Evolutionary conservation across 768 basidiomycete genomes (phyloP).

Genomic region (Suillus variegatus): DNA sequence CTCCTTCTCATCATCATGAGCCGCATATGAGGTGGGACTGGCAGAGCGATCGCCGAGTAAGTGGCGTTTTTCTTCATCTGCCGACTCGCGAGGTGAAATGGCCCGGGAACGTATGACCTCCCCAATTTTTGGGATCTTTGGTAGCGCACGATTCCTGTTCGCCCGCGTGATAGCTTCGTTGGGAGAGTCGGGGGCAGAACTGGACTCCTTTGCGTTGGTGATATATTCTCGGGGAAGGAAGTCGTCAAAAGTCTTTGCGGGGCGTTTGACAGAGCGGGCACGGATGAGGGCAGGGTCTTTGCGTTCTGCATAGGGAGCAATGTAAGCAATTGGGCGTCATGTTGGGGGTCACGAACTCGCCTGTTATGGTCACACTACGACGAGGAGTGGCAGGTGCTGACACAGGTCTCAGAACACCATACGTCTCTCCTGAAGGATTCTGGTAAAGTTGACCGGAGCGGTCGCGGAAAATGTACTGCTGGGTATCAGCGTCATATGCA

Average conservation of each 20-base stretch:
- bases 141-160: constrained; percentile 36
- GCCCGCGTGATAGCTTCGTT: constrained; percentile 30
- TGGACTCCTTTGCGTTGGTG: constrained; percentile 31
- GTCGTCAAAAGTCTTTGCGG: constrained; percentile 44
- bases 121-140: constrained; percentile 42
- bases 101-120: constrained; percentile 26
- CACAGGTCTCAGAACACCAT: constrained; percentile 45
- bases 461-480: constrained; percentile 53
- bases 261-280: constrained; percentile 20
- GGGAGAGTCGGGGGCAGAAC: constrained; percentile 10
- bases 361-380: constrained; percentile 28
- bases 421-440: constrained; percentile 44
- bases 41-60: constrained; percentile 20
- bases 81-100: constrained; percentile 15
- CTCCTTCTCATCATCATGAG: constrained; percentile 11
- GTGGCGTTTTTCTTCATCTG: constrained; percentile 20
- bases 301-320: constrained; percentile 17
- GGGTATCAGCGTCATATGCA: constrained; percentile 54
- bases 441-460: constrained; percentile 44
- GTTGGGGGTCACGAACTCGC: constrained; percentile 28
- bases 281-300: constrained; percentile 25
- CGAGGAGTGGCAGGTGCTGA: constrained; percentile 21
- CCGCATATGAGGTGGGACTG: constrained; percentile 3
- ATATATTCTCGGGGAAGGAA: constrained; percentile 50
- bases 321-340: not conserved